A percentile compares a stretch with the other conserved stretches of the same genome.
phyloP scores from a whole-genome alignment of 306 rosid genomes.

The Cicer pinnatifidum region DNA sequence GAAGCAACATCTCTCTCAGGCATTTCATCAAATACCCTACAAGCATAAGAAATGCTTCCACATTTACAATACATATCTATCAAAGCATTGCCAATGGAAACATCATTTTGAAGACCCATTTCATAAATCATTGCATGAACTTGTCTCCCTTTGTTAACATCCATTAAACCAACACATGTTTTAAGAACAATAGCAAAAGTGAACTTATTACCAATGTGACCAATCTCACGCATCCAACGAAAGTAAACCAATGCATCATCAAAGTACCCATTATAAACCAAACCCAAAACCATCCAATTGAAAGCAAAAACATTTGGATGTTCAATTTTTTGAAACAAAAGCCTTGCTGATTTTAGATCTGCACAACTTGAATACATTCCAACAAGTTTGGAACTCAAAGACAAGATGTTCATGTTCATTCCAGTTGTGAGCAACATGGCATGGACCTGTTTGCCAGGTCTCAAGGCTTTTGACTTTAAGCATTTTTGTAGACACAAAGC shows the following conservation, averaged over 20 bases:
- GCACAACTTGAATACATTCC: conserved; percentile 71
- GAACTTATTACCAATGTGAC: conserved; percentile 54
- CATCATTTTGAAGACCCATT: conserved; percentile 53
- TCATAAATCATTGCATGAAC: conserved; percentile 65
- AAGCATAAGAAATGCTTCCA: conserved; percentile 52
- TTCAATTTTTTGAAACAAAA: conserved; percentile 41
- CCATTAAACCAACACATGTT: conserved; percentile 69
- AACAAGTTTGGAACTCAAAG: conserved; percentile 64
- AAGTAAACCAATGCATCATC: conserved; percentile 58
- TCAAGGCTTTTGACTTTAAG: conserved; percentile 62
- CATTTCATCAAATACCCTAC: conserved; percentile 59
- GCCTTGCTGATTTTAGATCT: conserved; percentile 51
- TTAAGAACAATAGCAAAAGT: conserved; percentile 61
- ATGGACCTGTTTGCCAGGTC: conserved; percentile 68
- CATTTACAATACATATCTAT: conserved; percentile 73
- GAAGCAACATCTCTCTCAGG: conserved; percentile 62
- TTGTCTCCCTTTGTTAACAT: conserved; percentile 58
- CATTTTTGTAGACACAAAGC: conserved; percentile 62
- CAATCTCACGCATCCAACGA: conserved; percentile 50
- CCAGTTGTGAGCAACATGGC: conserved; percentile 57
- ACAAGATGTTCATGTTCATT: conserved; percentile 49
- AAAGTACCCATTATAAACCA: conserved; percentile 56
- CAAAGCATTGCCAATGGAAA: conserved; percentile 54
- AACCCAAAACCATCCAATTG: conserved; percentile 64
- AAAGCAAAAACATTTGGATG: conserved; percentile 69